Conservation (phyloP, 1,139 yeast genomes). For the Spathaspora sp. region DNA sequence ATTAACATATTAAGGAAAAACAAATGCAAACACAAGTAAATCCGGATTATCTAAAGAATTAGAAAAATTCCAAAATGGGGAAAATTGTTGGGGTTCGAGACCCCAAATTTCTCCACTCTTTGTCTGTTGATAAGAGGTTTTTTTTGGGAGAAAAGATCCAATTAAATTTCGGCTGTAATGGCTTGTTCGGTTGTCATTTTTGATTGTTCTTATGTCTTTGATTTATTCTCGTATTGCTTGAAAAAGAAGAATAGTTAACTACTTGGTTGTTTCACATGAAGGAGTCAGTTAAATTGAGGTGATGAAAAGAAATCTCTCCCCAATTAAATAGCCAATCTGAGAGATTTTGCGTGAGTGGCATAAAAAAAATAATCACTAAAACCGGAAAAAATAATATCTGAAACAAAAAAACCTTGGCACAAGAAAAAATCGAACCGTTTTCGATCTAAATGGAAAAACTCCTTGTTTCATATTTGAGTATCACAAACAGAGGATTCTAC, state of each 20-base stretch:
- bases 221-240: background rate
- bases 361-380: slow-evolving; percentile 2
- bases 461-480: background rate
- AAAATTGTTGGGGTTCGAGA: slow-evolving; percentile 3
- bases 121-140: background rate
- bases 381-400: background rate
- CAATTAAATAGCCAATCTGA: background rate
- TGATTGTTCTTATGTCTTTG: background rate
- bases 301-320: too few species aligned
- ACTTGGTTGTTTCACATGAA: background rate
- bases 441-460: background rate
- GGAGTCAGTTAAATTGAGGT: background rate
- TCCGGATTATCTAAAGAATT: background rate
- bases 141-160: background rate
- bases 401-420: background rate
- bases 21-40: background rate
- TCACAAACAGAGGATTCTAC: background rate
- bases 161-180: slow-evolving; percentile 1
- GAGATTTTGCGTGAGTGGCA: background rate
- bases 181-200: background rate
- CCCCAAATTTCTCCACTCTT: background rate
- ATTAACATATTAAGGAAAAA: background rate
- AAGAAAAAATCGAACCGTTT: background rate
- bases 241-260: background rate
- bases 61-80: background rate